Evolutionary conservation across 2,329 filamentous ascomycete genomes (phyloP).

Genomic region (Colletotrichum tanaceti): DNA sequence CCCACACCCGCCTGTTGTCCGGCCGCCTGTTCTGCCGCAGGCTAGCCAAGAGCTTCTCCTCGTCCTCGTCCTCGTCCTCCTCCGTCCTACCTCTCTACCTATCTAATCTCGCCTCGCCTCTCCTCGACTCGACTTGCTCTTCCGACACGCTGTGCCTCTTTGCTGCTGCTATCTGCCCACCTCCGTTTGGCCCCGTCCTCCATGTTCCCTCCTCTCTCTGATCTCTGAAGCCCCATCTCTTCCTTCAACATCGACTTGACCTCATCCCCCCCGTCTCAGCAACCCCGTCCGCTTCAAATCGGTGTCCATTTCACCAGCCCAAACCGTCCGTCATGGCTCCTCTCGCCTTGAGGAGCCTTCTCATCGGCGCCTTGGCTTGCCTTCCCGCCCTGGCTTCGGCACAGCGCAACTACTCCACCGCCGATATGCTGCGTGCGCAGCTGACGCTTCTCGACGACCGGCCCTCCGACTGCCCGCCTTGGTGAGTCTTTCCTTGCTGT

Average conservation of each 20-base stretch:
- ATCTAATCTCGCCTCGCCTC: not conserved
- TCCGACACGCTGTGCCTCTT: slow-evolving; percentile 7
- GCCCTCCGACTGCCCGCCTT: slow-evolving; percentile 82
- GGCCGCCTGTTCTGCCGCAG: slow-evolving; percentile 14
- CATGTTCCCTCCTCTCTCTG: slow-evolving; percentile 16
- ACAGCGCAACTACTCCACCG: slow-evolving; percentile 66
- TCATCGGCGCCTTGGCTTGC: slow-evolving; percentile 53
- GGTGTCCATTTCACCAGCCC: slow-evolving; percentile 16
- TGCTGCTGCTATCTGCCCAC: slow-evolving; percentile 6
- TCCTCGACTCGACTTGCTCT: not conserved
- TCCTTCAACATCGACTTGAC: slow-evolving; percentile 2
- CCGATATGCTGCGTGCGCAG: slow-evolving; percentile 71
- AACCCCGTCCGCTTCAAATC: slow-evolving; percentile 10
- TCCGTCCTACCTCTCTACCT: not conserved
- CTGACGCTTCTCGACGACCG: slow-evolving; percentile 79
- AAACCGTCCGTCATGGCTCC: slow-evolving; percentile 52
- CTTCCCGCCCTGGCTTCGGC: slow-evolving; percentile 55
- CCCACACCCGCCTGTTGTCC: not conserved
- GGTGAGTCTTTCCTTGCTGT: slow-evolving; percentile 60
- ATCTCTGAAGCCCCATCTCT: not conserved
- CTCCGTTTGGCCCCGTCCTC: slow-evolving; percentile 15
- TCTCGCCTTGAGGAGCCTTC: slow-evolving; percentile 52
- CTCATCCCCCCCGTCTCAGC: slow-evolving; percentile 5
- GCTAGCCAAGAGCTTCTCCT: slow-evolving; percentile 38
- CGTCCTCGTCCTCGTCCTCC: not conserved